Conservation (phyloP, 192 early-diverging fungal species). For the Coemansia sp. region DNA sequence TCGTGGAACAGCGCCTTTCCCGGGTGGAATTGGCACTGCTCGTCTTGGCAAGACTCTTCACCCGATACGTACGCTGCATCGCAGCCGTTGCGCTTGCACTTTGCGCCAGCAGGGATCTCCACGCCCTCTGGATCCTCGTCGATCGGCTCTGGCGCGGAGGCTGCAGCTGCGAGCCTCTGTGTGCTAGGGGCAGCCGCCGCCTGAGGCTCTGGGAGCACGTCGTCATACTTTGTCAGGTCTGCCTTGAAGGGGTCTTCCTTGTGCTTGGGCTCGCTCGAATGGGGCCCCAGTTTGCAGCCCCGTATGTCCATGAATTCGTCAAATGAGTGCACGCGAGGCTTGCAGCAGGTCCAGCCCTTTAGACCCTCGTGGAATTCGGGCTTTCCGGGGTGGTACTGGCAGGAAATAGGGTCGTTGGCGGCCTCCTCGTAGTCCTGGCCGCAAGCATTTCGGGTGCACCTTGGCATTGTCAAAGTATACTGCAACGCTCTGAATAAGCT, state of each 20-base stretch:
- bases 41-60: slow-evolving; percentile 33
- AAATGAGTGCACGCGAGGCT: slow-evolving; percentile 82
- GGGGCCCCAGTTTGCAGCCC: slow-evolving; percentile 81
- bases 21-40: slow-evolving; percentile 78
- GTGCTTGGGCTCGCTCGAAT: slow-evolving; percentile 54
- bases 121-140: slow-evolving; percentile 76
- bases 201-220: slow-evolving; percentile 25
- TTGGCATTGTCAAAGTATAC: slow-evolving; percentile 28
- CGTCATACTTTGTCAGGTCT: slow-evolving; percentile 40
- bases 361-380: slow-evolving; percentile 97
- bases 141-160: slow-evolving; percentile 56
- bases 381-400: slow-evolving; percentile 82
- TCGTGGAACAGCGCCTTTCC: slow-evolving; percentile 95
- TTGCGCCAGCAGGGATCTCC: slow-evolving; percentile 65
- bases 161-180: slow-evolving; percentile 22
- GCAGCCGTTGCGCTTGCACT: slow-evolving; percentile 85
- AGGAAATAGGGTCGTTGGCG: slow-evolving; percentile 71
- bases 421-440: slow-evolving; percentile 76
- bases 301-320: slow-evolving; percentile 89
- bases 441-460: slow-evolving; percentile 79
- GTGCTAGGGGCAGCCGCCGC: slow-evolving; percentile 14
- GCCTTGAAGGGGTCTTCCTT: slow-evolving; percentile 52
- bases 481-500: neutral
- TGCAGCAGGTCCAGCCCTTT: slow-evolving; percentile 95
- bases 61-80: slow-evolving; percentile 62